phyloP scores from a whole-genome alignment of 1,284 basidiomycete genomes.

The Trichosporon asahii region DNA sequence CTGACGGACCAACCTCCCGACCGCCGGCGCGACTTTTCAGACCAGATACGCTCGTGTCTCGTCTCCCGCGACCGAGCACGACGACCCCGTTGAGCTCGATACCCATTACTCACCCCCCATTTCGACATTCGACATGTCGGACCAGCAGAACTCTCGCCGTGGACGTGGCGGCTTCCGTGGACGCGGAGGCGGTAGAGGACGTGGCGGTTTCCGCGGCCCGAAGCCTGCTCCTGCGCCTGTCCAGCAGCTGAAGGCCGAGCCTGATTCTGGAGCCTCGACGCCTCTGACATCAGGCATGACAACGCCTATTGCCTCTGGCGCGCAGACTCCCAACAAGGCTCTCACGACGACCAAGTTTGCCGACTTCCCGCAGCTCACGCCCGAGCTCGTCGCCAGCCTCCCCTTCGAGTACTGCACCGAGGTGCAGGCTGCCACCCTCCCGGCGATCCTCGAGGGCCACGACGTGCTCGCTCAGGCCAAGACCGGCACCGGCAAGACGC shows the following conservation, averaged over 20 bases:
- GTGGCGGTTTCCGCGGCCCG: conserved; percentile 6
- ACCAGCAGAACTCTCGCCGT: conserved; percentile 4
- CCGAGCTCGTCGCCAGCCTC: conserved; percentile 34
- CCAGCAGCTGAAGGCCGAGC: not conserved
- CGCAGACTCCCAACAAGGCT: conserved; percentile 7
- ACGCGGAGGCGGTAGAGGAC: not conserved
- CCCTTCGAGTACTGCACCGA: conserved; percentile 52
- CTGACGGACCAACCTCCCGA: not conserved
- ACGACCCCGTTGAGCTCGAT: not conserved
- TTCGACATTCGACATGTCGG: conserved; percentile 7
- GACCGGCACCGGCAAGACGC: conserved; percentile 58
- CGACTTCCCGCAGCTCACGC: conserved; percentile 27
- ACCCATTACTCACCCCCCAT: not conserved
- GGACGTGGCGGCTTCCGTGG: conserved; percentile 9
- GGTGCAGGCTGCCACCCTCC: conserved; percentile 55
- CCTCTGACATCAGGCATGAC: conserved; percentile 15
- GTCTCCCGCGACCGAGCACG: not conserved
- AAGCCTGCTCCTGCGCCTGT: conserved; percentile 9
- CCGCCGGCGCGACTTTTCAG: not conserved
- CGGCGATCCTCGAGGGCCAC: conserved; percentile 49
- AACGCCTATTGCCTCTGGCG: conserved; percentile 14
- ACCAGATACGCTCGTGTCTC: not conserved
- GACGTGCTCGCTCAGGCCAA: conserved; percentile 57
- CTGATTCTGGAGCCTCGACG: conserved; percentile 8
- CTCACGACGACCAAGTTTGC: conserved; percentile 25